Evolutionary conservation across 2,329 filamentous ascomycete species (phyloP), one percentile per base, ranked within the genome.

Genomic region (Botrytis porri): DNA sequence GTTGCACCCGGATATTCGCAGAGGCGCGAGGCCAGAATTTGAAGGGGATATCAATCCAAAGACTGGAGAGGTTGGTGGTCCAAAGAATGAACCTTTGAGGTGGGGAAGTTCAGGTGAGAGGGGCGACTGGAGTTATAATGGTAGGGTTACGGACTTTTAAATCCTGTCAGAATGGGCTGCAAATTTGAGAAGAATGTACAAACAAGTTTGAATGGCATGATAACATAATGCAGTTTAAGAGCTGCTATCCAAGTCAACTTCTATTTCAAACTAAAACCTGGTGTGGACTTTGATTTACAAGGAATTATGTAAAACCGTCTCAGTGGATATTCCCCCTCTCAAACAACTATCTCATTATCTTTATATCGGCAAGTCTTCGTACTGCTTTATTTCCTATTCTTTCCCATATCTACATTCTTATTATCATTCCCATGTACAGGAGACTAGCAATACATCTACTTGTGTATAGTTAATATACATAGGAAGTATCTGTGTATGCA

Each of bases 31-130:
- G 79, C 95, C 96, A 2, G 95, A 98, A 84, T 99, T 99, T 79
- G 90, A 95, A 77, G 96, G 96, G 73, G 95, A 98, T 71, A 87
- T 86, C 72, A 98, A 99, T 82, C 96, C 96, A 4, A 92, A 91
- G 85, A 99, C 96, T 1, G 96, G 96, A 37, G 96, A 99, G 86
- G 89, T 98, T 18, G 96, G 96, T 9, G 96, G 96, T 1, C 96
- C 96, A 9, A 99, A 98, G 89, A 98, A 97, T 80, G 95, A 99
- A 83, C 96, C 96, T 69, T 80, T 98, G 81, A 85, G 95, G 78
- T 98, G 95, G 95, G 94, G 94, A 0, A 85, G 87, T 29, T 81
- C 79, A 0, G 91, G 93, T 1, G 90, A 93, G 81, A 79, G 75
- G 22, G 80, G 79, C 0, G 89, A 91, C 79, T 99, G 95, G 92